Percentiles rank a stretch among this genome's conserved stretches.
phyloP scores from a whole-genome alignment of 192 early-diverging fungal genomes.

The Nowakowskiella sp. region DNA sequence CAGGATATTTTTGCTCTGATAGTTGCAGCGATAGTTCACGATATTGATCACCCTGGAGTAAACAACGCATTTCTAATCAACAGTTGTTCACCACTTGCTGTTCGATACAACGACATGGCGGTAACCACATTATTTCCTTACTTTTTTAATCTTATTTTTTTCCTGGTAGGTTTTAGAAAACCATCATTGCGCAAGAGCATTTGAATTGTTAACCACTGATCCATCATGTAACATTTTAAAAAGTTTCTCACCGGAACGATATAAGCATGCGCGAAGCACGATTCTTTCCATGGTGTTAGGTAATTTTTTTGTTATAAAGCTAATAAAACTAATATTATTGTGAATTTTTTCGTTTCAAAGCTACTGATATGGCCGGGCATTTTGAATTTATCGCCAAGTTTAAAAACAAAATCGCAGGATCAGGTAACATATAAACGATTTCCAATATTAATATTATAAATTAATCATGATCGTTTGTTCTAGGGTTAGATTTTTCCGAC shows the following conservation, averaged over 20 bases:
- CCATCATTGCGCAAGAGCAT: conserved; percentile 45
- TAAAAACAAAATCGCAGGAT: conserved; percentile 41
- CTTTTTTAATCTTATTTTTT: not conserved
- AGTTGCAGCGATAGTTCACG: conserved; percentile 24
- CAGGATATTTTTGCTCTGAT: too few species aligned
- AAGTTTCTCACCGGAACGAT: conserved; percentile 31
- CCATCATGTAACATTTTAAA: conserved; percentile 39
- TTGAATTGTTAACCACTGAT: conserved; percentile 33
- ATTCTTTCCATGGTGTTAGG: conserved; percentile 41
- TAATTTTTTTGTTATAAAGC: too few species aligned
- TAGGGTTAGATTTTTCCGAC: conserved; percentile 28
- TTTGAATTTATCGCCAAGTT: conserved; percentile 56
- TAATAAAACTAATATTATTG: conserved; percentile 28
- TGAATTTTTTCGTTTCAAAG: conserved; percentile 32
- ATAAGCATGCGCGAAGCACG: conserved; percentile 30
- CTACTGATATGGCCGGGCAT: conserved; percentile 50
- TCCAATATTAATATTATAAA: not conserved
- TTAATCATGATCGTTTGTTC: not conserved
- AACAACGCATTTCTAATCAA: conserved; percentile 42
- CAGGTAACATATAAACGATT: conserved; percentile 2
- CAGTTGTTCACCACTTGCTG: conserved; percentile 17
- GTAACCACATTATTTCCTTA: conserved; percentile 6
- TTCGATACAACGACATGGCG: conserved; percentile 40
- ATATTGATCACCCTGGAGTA: conserved; percentile 41
- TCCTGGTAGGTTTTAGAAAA: conserved; percentile 40